Conservation (phyloP, 106 monocot genomes). For the Dendrobium huoshanense region DNA sequence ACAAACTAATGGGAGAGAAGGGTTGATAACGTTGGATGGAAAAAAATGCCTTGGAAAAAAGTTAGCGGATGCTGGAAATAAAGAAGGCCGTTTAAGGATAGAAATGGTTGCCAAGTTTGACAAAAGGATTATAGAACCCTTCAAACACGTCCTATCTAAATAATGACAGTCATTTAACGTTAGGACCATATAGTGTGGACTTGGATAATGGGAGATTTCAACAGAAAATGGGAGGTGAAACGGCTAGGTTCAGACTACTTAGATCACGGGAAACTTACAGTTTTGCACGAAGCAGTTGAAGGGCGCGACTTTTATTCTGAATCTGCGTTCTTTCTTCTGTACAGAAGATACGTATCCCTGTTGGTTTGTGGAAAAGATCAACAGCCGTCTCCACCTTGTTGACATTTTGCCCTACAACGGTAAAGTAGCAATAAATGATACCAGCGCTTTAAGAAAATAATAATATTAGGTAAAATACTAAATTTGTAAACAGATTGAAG, state of each 20-base stretch:
- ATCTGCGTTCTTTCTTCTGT: slow-evolving; percentile 96
- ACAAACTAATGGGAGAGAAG: no score
- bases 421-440: slow-evolving; percentile 5
- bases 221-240: slow-evolving; percentile 3
- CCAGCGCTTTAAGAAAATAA: background rate
- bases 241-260: background rate
- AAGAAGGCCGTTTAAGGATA: no score
- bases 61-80: no score
- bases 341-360: slow-evolving; percentile 94
- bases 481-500: background rate
- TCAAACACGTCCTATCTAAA: no score
- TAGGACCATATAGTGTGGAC: background rate
- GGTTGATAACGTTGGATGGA: no score
- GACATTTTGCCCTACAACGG: slow-evolving; percentile 87
- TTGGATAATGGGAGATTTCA: background rate
- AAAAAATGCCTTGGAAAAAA: no score
- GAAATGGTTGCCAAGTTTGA: no score
- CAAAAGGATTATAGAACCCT: no score
- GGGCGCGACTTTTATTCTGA: slow-evolving; percentile 69
- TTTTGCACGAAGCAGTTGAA: slow-evolving; percentile 90
- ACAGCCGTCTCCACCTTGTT: slow-evolving; percentile 99
- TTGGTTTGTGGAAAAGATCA: slow-evolving; percentile 93
- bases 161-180: no score
- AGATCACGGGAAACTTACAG: slow-evolving; percentile 49
- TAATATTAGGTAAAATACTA: background rate